Evolutionary conservation across 2,329 filamentous ascomycete species (phyloP), one percentile per base, ranked within the genome.

Genomic region (Fusarium sp.): DNA sequence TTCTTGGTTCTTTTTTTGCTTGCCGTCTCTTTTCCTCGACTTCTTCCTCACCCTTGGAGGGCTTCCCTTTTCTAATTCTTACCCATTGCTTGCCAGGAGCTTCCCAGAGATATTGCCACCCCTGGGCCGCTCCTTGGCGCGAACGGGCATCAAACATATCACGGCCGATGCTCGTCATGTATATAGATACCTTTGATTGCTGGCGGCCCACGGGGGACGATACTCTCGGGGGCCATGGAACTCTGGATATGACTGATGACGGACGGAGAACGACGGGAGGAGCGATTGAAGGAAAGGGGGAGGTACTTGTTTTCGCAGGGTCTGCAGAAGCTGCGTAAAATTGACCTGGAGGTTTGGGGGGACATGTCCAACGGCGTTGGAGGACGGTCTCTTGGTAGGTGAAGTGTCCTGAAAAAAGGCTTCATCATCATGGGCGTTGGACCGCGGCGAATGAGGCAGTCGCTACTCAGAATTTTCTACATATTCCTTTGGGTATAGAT

Each of bases 401-500:
- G 69, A 62, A 20, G 43, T 43, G 20, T 43, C 52, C 54, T 64
- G 40, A 35, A 65, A 59, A 64, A 65, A 61, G 63, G 67, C 37
- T 65, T 70, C 40, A 52, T 59, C 65, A 60, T 71, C 56, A 65
- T 32, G 71, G 73, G 38, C 57, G 56, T 69, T 61, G 61, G 64
- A 54, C 69, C 70, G 68, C 65, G 65, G 65, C 67, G 52, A 70
- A 66, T 58, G 43, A 63, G 70, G 66, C 68, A 73, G 74, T 72
- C 70, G 56, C 70, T 74, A 76, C 71, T 76, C 76, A 76, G 76
- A 79, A 81, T 81, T 76, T 81, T 76, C 75, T 81, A 79, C 76
- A 80, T 79, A 78, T 81, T 80, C 77, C 72, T 78, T 82, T 77
- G 71, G 75, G 76, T 82, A 81, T 81, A 82, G 80, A 82, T 79